These are phyloP conservation scores for Epicoccum sorghinum DNA, from an alignment of 2,329 filamentous ascomycete species.

Conservation along the genomic window DNA sequence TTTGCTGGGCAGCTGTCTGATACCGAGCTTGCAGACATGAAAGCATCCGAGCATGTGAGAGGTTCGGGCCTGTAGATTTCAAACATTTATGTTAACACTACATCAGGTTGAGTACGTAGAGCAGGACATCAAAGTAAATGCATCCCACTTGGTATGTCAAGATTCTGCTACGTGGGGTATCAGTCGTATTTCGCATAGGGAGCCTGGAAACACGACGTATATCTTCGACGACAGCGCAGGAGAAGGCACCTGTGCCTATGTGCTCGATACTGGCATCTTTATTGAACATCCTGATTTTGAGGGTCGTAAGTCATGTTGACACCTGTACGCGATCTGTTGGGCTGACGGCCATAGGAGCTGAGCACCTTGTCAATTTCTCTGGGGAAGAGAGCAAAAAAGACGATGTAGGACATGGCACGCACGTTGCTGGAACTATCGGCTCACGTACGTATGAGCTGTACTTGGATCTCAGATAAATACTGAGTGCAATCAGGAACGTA, in stretches of 20 bases:
- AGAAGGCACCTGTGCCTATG: conserved; percentile 58
- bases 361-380: conserved; percentile 35
- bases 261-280: conserved; percentile 69
- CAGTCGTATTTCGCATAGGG: conserved; percentile 45
- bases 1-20: conserved; percentile 42
- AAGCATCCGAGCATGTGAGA: conserved; percentile 30
- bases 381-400: conserved; percentile 31
- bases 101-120: conserved; percentile 45
- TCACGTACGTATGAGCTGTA: conserved; percentile 7
- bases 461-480: background rate
- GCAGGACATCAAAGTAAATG: conserved; percentile 39
- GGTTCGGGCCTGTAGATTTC: background rate
- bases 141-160: conserved; percentile 41
- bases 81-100: background rate
- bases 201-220: conserved; percentile 40
- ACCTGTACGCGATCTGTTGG: background rate
- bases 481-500: conserved; percentile 23
- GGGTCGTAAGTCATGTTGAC: conserved; percentile 33
- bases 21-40: conserved; percentile 33
- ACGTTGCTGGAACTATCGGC: conserved; percentile 43
- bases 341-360: conserved; percentile 25
- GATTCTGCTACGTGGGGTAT: conserved; percentile 49
- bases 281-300: conserved; percentile 55
- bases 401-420: conserved; percentile 45
- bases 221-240: conserved; percentile 48